Base-by-base conservation (phyloP, 176 grass and related monocot species). In the Oryza rufipogon region DNA sequence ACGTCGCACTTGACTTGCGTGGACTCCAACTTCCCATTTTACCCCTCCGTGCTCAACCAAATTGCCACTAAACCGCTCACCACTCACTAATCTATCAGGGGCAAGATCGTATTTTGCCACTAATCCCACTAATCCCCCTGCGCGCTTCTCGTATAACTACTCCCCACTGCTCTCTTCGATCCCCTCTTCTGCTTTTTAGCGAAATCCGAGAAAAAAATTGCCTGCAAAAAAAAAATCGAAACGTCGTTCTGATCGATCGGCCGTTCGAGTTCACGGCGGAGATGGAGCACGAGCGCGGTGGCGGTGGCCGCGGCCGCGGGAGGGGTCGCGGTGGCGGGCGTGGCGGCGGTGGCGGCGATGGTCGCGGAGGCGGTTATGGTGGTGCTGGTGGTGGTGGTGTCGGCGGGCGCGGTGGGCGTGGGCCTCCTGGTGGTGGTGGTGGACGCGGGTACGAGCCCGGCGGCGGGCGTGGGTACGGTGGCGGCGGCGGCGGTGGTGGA, bases 221-320 rank as follows among this genome's bases (percentile, higher is more conserved):
- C 12, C 4, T 6, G 60, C 30, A 32, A 36, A 36, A 36, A 23
- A 23, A 39, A 39, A 65, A 73, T 11, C 16, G 12, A 47, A 20
- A n/a, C 11, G 25, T 7, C 56, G 30, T 83, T 84, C 36, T 63
- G 58, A 11, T 63, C n/a, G 58, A 5, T 63, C n/a, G 58, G 20
- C 8, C n/a, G 58, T 63, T 22, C 58, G 58, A 63, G 58, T 23
- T 63, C 58, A 19, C 58, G 20, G 58, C 58, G 32, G 23, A 22
- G 11, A 90, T 90, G 88, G 79, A 90, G 2, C 32, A 74, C 84
- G 73, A 82, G 2, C 78, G 17, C 32, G 88, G 82, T 3, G 78
- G 28, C 4, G 25, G 16, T 7, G 86, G 79, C 0, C 11, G 52
- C 17, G 73, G 74, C 12, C 44, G 61, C 28, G 82, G 87, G 1